Base-by-base conservation (phyloP, 2,329 filamentous ascomycete genomes). In the Botrytis pseudocinerea region DNA sequence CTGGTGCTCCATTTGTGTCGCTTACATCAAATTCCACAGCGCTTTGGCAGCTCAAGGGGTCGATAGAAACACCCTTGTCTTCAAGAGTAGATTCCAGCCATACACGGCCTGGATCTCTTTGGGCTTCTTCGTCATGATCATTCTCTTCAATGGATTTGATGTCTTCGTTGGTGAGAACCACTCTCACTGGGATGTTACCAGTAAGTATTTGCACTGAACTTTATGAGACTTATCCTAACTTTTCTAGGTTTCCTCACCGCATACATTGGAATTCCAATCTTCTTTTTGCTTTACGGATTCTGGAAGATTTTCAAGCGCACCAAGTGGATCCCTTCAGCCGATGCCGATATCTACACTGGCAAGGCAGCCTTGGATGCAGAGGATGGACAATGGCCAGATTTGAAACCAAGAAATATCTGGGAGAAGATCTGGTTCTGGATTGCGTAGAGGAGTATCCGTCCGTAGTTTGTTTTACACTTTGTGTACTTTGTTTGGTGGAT, bases 231-330 rank as follows among this genome's bases (percentile, higher is more conserved):
- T 6, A 59, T 32, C 86, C 7, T 95, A 92, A 93, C 86, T 89
- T 74, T 80, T 92, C 0, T 90, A 10, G 89, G 87, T 10, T 96
- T 95, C 80, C 81, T 95, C 42, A 93, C 94, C 81, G 86, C 84
- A 4, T 95, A 95, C 81, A 89, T 90, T 66, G 93, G 93, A 86
- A 87, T 95, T 69, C 87, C 87, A 8, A 82, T 94, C 2, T 93
- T 93, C 79, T 92, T 92, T 0, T 76, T 90, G 0, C 82, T 95
- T 2, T 95, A 88, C 80, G 60, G 91, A 4, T 88, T 87, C 9
- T 95, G 92, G 90, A 96, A 95, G 81, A 44, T 93, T 10, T 77
- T 90, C 73, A 90, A 92, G 80, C 87, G 85, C 79, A 93, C 91
- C 0, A 88, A 85, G 70, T 75, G 70, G 63, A 74, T 79, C 63